Percentiles rank a stretch among this genome's conserved stretches.
phyloP scores from a whole-genome alignment of 2,329 filamentous ascomycete species.

The Sporothrix euskadiensis region DNA sequence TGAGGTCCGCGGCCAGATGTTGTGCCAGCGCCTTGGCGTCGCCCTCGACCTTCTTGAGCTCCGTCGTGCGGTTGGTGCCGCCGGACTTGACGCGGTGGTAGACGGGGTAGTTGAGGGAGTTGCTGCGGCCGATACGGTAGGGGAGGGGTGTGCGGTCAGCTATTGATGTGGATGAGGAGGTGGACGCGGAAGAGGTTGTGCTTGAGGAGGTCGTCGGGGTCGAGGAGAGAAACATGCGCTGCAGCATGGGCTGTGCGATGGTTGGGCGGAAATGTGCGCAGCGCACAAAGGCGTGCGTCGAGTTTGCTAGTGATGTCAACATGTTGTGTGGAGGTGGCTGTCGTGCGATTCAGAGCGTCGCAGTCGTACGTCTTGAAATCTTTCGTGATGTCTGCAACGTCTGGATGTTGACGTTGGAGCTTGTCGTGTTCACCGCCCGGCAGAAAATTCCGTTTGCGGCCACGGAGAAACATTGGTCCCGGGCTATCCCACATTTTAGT shows the following conservation, averaged over 20 bases:
- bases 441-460: constrained; percentile 29
- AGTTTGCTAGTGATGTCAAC: neutral
- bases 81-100: constrained; percentile 74
- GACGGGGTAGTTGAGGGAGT: constrained; percentile 69
- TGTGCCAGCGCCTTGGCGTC: constrained; percentile 62
- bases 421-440: constrained; percentile 31
- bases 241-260: neutral
- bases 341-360: too few species aligned
- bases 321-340: neutral
- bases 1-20: constrained; percentile 62
- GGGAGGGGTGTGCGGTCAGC: constrained; percentile 30
- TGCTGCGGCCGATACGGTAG: constrained; percentile 73
- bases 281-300: constrained; percentile 1
- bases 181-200: neutral
- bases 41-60: constrained; percentile 78
- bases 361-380: neutral
- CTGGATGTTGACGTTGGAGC: neutral
- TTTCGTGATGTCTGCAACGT: neutral
- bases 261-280: neutral
- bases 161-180: constrained; percentile 23
- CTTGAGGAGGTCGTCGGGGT: neutral
- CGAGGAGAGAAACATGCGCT: constrained; percentile 20
- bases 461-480: constrained; percentile 28
- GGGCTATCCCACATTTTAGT: constrained; percentile 30
- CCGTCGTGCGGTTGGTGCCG: constrained; percentile 72